Evolutionary conservation across 441 rosid genomes (phyloP).

Genomic region (Corymbia calophylla): DNA sequence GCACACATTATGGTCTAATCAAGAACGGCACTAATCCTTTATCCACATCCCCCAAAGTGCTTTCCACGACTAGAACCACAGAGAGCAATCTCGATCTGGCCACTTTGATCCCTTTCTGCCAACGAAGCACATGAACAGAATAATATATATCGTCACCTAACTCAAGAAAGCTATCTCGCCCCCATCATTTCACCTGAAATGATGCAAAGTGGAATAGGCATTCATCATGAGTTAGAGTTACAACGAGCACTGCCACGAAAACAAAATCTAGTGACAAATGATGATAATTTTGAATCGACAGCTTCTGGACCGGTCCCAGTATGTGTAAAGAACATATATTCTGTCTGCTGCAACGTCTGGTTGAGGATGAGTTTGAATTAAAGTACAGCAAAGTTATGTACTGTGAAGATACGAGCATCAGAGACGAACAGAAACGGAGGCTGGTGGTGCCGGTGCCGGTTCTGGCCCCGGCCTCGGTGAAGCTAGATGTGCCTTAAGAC

Average conservation of each 20-base stretch:
- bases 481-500: background rate
- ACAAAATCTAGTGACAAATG: background rate
- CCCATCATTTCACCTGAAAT: background rate
- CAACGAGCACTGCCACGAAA: background rate
- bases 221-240: background rate
- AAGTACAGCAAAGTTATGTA: background rate
- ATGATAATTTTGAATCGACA: background rate
- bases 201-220: background rate
- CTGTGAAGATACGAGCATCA: background rate
- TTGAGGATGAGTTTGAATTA: background rate
- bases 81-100: background rate
- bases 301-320: background rate
- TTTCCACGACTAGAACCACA: background rate
- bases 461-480: background rate
- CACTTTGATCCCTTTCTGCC: background rate
- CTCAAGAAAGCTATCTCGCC: background rate
- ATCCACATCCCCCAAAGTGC: background rate
- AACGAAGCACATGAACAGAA: background rate
- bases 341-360: background rate
- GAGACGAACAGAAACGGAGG: background rate
- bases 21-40: background rate
- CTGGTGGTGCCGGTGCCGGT: background rate
- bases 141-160: background rate
- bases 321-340: background rate
- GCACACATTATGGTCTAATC: background rate